Evolutionary conservation across 305 asterid genomes (phyloP), one percentile per base, ranked within the genome.

Genomic region (Fraxinus sp.): DNA sequence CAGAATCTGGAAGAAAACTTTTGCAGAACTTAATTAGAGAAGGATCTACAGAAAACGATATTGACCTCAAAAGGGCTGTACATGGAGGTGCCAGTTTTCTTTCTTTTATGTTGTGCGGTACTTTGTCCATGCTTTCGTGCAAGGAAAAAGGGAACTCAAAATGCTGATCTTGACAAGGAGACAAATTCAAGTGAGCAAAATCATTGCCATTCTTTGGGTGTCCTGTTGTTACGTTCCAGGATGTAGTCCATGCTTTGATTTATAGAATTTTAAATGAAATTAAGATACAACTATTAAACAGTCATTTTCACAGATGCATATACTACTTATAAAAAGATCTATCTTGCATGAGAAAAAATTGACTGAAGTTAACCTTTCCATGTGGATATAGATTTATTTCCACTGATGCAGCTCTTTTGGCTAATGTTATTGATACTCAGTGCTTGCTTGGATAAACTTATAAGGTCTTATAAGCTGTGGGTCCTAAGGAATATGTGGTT

Each of bases 71-170:
- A 88, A 85, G 79, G 81, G 83, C 72, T 91, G 73, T 92, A 91
- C 83, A 85, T 97, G 90, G 97, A 92, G 4, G 85, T 86, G 16
- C 94, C 97, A 0, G 96, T 88, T 82, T 81, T 92, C 90, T 86
- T 95, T 64, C 82, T 95, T 52, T 82, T 93, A 11, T 93, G 95
- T 75, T 92, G 98, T 78, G 89, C 88, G 13, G 46, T 93, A 66
- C 13, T 95, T 68, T 97, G 99, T 84, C 97, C 99, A 7, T 97
- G 99, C 87, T 93, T 88, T 85, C 96, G 91, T 55, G 85, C 98
- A 62, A 93, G 88, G 88, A 93, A 90, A 87, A 93, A 85, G 82
- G 92, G 90, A 73, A 80, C 88, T 28, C 89, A 52, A 30, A 90
- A 89, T 84, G 86, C 86, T 18, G 92, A 89, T 86, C 91, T 91